A percentile compares a stretch with the other conserved stretches of the same genome.
phyloP scores from a whole-genome alignment of 2,329 filamentous ascomycete species.

The Diplodia intermedia region DNA sequence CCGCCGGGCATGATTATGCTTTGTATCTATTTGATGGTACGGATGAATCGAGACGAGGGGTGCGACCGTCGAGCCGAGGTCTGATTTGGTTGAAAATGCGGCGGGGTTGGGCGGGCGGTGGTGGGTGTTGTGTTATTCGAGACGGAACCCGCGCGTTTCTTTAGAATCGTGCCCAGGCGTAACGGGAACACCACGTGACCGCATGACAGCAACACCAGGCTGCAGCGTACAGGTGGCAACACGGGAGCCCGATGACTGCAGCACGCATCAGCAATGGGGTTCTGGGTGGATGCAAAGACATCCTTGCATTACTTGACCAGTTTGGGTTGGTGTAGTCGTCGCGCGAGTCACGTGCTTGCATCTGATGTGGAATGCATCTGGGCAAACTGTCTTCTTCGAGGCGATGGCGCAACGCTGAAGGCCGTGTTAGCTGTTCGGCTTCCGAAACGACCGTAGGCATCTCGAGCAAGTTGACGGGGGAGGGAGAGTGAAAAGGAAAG shows the following conservation, averaged over 20 bases:
- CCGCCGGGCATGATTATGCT: conserved; percentile 72
- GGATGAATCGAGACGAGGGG: conserved; percentile 4
- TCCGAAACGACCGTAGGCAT: not conserved
- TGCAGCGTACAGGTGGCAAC: conserved; percentile 14
- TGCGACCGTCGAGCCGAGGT: conserved; percentile 21
- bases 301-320: conserved; percentile 6
- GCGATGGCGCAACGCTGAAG: not conserved
- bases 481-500: not conserved
- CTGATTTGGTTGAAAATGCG: not conserved
- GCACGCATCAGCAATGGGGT: not conserved
- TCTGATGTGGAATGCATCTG: conserved; percentile 2
- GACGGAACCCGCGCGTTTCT: conserved; percentile 24
- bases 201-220: conserved; percentile 12
- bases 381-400: not conserved
- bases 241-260: conserved; percentile 3
- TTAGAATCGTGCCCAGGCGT: conserved; percentile 28
- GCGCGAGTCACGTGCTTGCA: conserved; percentile 2
- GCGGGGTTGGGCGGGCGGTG: conserved; percentile 28
- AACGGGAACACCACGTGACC: conserved; percentile 9
- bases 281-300: not conserved
- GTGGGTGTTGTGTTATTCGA: conserved; percentile 27
- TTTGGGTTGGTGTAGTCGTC: not conserved
- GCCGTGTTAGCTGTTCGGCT: not conserved
- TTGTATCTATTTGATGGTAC: conserved; percentile 1
- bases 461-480: not conserved